Evolutionary conservation across 2,329 filamentous ascomycete genomes (phyloP), one percentile per base, ranked within the genome.

Genomic region (Ophiostoma tasmaniense): DNA sequence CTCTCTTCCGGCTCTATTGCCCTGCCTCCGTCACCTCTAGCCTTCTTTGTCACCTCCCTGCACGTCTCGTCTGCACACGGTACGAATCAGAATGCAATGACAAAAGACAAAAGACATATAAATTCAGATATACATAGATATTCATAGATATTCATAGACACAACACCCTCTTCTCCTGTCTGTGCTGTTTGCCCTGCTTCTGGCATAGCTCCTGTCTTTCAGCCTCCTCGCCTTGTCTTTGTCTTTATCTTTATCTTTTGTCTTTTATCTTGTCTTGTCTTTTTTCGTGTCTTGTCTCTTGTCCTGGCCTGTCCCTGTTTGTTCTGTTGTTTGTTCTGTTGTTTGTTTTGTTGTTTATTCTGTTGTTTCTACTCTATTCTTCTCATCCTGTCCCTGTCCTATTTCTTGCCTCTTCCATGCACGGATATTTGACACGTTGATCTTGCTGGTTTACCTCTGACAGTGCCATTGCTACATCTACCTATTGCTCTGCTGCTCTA

Each of bases 121-220:
- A 33, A 33, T 39, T 39, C 37, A 14, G 37, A 55, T 11, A 22
- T 52, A 22, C n/a, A 52, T 5, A 52, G n/a, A n/a, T n/a, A n/a
- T n/a, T n/a, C n/a, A n/a, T n/a, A n/a, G n/a, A n/a, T 55, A 55
- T 55, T 55, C 50, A 25, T 55, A 55, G n/a, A 55, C 50, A 55
- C 50, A 55, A 25, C 50, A 55, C 50, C 50, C 50, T 55, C 50
- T 25, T 55, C 50, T 25, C 13, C 50, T 55, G 50, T 55, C 50
- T 55, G 17, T 50, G 45, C 45, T 5, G 17, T 22, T 17, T 55
- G n/a, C 17, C 22, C 50, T 55, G 50, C 50, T 55, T 50, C 45
- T 17, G 45, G 45, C 45, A 50, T 55, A 55, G 50, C 22, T 25
- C n/a, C 25, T 55, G n/a, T 22, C 25, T 30, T 61, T 61, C 55